Percentiles rank a stretch among this genome's conserved stretches.
Evolutionary conservation across 768 basidiomycete genomes (phyloP).

Genomic region (Coprinopsis marcescibilis): DNA sequence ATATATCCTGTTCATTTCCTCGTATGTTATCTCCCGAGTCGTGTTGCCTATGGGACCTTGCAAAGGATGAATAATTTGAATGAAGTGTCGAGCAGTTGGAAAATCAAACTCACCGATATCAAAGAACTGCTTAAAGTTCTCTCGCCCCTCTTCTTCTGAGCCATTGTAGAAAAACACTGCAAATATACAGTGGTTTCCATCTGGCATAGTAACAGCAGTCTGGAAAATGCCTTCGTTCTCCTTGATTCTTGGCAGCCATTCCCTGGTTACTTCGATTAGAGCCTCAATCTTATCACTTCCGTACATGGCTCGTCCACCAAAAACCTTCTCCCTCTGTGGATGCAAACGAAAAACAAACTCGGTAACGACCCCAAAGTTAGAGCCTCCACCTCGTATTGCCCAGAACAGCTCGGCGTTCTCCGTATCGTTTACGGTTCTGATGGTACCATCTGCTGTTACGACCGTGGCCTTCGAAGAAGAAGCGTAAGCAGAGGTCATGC

Average conservation of each 20-base stretch:
- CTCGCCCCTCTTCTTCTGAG: conserved; percentile 40
- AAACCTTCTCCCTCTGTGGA: conserved; percentile 46
- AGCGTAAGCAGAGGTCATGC: background rate
- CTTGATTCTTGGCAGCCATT: conserved; percentile 33
- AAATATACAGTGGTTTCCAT: background rate
- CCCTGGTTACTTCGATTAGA: conserved; percentile 24
- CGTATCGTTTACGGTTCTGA: conserved; percentile 29
- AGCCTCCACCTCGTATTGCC: conserved; percentile 46
- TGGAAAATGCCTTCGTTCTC: conserved; percentile 34
- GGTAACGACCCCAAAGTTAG: conserved; percentile 51
- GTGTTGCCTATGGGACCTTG: conserved; percentile 33
- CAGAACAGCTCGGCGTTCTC: conserved; percentile 46
- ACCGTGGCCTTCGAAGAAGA: conserved; percentile 40
- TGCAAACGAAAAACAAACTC: conserved; percentile 45
- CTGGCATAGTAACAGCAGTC: background rate
- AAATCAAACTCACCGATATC: too few relatives aligned
- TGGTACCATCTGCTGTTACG: conserved; percentile 38
- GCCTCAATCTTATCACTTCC: conserved; percentile 23
- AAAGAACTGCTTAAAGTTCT: conserved; percentile 36
- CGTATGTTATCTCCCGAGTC: conserved; percentile 42
- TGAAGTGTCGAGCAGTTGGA: too few relatives aligned
- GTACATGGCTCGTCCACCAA: conserved; percentile 36
- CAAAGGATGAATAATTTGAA: too few relatives aligned
- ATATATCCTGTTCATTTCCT: conserved; percentile 34
- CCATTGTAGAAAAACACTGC: conserved; percentile 49